Conservation (phyloP, 352 stramenopile genomes). For the Pythium monospermum region DNA sequence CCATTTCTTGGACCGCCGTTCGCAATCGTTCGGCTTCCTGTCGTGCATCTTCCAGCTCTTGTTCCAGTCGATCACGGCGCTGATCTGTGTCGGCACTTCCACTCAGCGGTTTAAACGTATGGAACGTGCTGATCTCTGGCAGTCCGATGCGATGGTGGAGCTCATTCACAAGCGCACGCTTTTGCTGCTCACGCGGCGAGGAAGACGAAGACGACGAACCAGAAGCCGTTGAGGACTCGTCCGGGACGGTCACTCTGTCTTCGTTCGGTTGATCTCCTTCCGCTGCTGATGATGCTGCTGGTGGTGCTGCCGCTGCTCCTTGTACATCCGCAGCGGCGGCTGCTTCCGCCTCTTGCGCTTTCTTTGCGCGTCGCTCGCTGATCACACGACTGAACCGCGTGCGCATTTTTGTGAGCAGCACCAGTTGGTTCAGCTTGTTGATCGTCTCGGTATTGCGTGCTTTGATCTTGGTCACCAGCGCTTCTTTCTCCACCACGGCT, state of each 20-base stretch:
- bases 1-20: slow-evolving; percentile 54
- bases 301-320: background rate
- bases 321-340: background rate
- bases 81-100: slow-evolving; percentile 37
- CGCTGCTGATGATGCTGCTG: background rate
- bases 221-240: background rate
- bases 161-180: slow-evolving; percentile 74
- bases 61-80: slow-evolving; percentile 43
- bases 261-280: background rate
- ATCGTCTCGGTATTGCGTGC: slow-evolving; percentile 57
- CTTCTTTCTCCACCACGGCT: slow-evolving; percentile 45
- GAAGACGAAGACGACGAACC: slow-evolving; percentile 14
- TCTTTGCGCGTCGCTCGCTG: slow-evolving; percentile 40
- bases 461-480: slow-evolving; percentile 56
- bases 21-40: slow-evolving; percentile 58
- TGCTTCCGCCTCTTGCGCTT: slow-evolving; percentile 26
- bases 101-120: slow-evolving; percentile 63
- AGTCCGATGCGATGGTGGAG: slow-evolving; percentile 64
- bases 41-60: slow-evolving; percentile 47
- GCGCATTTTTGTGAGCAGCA: slow-evolving; percentile 48
- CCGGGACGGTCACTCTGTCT: background rate
- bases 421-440: slow-evolving; percentile 57
- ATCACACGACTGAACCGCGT: slow-evolving; percentile 44
- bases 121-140: slow-evolving; percentile 60
- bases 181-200: slow-evolving; percentile 47